phyloP scores from a whole-genome alignment of 2,329 filamentous ascomycete species.

The Aspergillus awamori region DNA sequence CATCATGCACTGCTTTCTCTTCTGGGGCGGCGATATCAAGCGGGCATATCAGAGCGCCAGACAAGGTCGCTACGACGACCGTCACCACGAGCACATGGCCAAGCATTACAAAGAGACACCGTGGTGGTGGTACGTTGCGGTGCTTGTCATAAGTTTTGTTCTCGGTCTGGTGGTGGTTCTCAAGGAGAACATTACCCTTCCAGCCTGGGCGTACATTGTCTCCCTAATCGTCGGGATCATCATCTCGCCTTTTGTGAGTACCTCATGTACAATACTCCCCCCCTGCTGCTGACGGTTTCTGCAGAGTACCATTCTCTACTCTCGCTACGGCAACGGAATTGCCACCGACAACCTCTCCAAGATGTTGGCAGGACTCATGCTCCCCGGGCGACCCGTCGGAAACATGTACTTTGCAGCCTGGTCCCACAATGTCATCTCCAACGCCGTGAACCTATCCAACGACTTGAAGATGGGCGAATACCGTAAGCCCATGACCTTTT shows the following conservation, averaged over 20 bases:
- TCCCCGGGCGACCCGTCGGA: conserved; percentile 29
- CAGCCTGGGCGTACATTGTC: conserved; percentile 53
- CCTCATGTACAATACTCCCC: no score
- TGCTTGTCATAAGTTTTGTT: conserved; percentile 51
- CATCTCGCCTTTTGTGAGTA: conserved; percentile 52
- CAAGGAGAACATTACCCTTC: conserved; percentile 52
- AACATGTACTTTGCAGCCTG: conserved; percentile 33
- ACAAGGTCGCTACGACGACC: conserved; percentile 22
- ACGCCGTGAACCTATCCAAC: conserved; percentile 29
- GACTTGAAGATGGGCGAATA: conserved; percentile 25
- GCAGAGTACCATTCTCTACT: conserved; percentile 17
- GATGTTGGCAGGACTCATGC: conserved; percentile 30
- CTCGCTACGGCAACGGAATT: conserved; percentile 25
- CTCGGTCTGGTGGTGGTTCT: conserved; percentile 52
- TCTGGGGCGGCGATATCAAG: conserved; percentile 29
- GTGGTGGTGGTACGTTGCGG: conserved; percentile 52
- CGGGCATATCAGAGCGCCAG: conserved; percentile 27
- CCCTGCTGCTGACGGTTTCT: background rate
- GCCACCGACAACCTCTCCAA: conserved; percentile 30
- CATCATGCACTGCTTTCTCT: conserved; percentile 30
- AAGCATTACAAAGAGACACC: conserved; percentile 31
- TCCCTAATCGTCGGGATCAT: conserved; percentile 45
- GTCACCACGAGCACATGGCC: conserved; percentile 29
- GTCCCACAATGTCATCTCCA: conserved; percentile 33
- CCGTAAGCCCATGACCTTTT: background rate